These are phyloP conservation scores for Colletotrichum sublineola DNA, from an alignment of 2,329 filamentous ascomycete genomes.

Conservation along the genomic window DNA sequence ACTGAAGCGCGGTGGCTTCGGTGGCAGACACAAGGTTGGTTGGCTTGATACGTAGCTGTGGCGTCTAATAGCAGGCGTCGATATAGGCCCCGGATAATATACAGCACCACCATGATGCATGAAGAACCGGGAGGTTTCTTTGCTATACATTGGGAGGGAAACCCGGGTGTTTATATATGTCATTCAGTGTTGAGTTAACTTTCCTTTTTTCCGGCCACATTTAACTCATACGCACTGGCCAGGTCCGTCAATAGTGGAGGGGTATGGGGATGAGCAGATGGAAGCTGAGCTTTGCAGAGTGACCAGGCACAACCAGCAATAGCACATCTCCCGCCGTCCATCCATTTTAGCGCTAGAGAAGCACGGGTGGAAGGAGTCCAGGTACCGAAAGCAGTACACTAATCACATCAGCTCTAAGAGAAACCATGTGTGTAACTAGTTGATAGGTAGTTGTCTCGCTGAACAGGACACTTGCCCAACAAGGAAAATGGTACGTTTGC, in stretches of 20 bases:
- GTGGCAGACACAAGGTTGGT: not conserved
- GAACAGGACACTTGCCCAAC: slow-evolving; percentile 14
- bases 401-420: not conserved
- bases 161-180: not conserved
- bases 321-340: slow-evolving; percentile 18
- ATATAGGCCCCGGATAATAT: not conserved
- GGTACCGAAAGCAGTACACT: not conserved
- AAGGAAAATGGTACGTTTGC: not conserved
- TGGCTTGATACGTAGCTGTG: not conserved
- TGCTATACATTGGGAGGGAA: not conserved
- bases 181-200: not conserved
- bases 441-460: not conserved
- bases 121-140: slow-evolving; percentile 4
- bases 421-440: not conserved
- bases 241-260: slow-evolving; percentile 18
- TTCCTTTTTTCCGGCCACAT: slow-evolving; percentile 23
- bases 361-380: slow-evolving; percentile 19
- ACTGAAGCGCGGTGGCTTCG: not conserved
- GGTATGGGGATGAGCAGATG: not conserved
- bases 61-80: not conserved
- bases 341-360: slow-evolving; percentile 7
- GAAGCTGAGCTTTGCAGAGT: not conserved
- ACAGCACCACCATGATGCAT: not conserved
- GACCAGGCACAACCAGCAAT: slow-evolving; percentile 13
- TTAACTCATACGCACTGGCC: slow-evolving; percentile 28